These are phyloP conservation scores for Peronospora farinosa DNA, from an alignment of 352 stramenopile species.

Conservation along the genomic window DNA sequence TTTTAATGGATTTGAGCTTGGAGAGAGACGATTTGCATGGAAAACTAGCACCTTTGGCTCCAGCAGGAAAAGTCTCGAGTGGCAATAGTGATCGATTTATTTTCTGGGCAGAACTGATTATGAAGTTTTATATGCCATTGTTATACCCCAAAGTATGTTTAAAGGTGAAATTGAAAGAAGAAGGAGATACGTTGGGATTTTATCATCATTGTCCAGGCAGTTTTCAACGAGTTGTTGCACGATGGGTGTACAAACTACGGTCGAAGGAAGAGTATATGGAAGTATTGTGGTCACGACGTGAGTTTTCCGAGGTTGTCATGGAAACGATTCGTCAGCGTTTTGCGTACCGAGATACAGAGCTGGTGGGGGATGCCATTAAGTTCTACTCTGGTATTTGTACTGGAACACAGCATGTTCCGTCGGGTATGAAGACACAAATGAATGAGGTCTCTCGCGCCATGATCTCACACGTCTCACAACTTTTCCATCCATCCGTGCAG, in stretches of 20 bases:
- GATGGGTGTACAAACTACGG: slow-evolving; percentile 83
- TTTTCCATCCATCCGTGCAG: slow-evolving; percentile 82
- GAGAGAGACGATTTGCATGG: slow-evolving; percentile 49
- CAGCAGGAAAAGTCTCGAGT: slow-evolving; percentile 6
- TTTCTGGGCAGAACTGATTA: slow-evolving; percentile 84
- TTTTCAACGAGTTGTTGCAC: slow-evolving; percentile 80
- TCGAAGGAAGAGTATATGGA: slow-evolving; percentile 81
- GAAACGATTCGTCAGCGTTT: slow-evolving; percentile 83
- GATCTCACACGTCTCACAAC: slow-evolving; percentile 84
- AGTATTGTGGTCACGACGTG: slow-evolving; percentile 63
- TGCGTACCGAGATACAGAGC: slow-evolving; percentile 75
- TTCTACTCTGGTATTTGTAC: slow-evolving; percentile 83
- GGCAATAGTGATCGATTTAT: slow-evolving; percentile 63
- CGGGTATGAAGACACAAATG: slow-evolving; percentile 77
- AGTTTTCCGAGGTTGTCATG: slow-evolving; percentile 83
- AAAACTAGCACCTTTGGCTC: slow-evolving; percentile 30
- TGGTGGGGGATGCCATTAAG: slow-evolving; percentile 82
- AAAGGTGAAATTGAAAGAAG: slow-evolving; percentile 82
- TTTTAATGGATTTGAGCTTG: slow-evolving; percentile 84
- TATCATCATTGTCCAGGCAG: slow-evolving; percentile 84
- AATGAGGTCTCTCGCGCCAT: slow-evolving; percentile 76
- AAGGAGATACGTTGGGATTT: slow-evolving; percentile 70
- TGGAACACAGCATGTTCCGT: slow-evolving; percentile 61
- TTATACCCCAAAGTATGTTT: slow-evolving; percentile 83
- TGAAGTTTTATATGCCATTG: slow-evolving; percentile 87